Conservation (phyloP, 768 basidiomycete species). For the Boletus vermiculosoides region DNA sequence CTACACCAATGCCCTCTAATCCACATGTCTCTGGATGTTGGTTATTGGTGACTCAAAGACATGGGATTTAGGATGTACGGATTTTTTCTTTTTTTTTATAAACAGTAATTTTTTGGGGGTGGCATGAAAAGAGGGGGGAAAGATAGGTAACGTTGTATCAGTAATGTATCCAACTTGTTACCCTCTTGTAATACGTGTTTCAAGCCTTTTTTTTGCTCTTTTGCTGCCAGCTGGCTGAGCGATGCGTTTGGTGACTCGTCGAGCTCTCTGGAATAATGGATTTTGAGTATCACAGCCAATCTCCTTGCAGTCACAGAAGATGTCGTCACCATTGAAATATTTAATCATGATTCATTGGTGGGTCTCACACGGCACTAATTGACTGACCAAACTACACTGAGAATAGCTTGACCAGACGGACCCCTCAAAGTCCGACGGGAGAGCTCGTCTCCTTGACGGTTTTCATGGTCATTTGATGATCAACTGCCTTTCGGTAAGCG, state of each 20-base stretch:
- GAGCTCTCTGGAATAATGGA: too few species aligned
- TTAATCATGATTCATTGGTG: too few species aligned
- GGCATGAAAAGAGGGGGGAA: background rate
- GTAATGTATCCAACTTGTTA: constrained; percentile 24
- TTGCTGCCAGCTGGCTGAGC: background rate
- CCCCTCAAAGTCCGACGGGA: background rate
- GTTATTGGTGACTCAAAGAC: background rate
- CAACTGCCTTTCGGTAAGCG: background rate
- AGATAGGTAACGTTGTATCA: constrained; percentile 23
- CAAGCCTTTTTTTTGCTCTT: background rate
- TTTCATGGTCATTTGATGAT: background rate
- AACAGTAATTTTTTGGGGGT: constrained; percentile 5
- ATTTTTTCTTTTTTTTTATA: background rate
- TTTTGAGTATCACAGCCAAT: background rate
- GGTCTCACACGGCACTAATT: too few species aligned
- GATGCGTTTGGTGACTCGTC: background rate
- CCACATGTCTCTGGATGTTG: background rate
- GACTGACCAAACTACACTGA: background rate
- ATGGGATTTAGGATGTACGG: constrained; percentile 1
- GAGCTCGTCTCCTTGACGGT: background rate
- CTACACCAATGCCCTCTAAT: background rate
- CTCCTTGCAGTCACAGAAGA: background rate
- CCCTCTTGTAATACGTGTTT: constrained; percentile 24
- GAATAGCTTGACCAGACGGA: background rate
- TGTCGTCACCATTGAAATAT: background rate